Evolutionary conservation across 2,329 filamentous ascomycete species (phyloP).

Genomic region (Microdochium trichocladiopsis): DNA sequence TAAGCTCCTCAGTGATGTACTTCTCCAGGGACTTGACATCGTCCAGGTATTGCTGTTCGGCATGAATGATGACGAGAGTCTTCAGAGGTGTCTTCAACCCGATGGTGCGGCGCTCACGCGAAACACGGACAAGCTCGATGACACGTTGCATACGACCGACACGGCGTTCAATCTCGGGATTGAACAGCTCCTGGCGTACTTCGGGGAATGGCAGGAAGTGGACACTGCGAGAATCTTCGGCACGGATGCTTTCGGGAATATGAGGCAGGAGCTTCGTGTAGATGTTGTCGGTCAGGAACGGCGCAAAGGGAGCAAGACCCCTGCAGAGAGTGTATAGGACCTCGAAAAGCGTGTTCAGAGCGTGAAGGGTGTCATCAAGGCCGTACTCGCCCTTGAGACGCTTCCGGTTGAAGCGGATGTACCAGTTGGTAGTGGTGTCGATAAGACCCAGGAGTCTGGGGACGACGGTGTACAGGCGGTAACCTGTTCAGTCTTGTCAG

Average conservation of each 20-base stretch:
- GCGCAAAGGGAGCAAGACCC: constrained; percentile 87
- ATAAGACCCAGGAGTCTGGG: constrained; percentile 77
- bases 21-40: constrained; percentile 78
- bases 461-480: constrained; percentile 85
- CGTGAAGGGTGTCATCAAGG: constrained; percentile 78
- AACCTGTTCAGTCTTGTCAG: constrained; percentile 35
- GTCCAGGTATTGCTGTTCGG: constrained; percentile 73
- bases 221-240: constrained; percentile 73
- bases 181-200: constrained; percentile 81
- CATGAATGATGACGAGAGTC: constrained; percentile 82
- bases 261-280: constrained; percentile 77
- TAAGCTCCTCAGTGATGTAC: constrained; percentile 91
- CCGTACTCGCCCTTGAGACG: constrained; percentile 65
- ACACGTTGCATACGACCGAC: constrained; percentile 91
- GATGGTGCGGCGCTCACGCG: constrained; percentile 76
- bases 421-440: constrained; percentile 98
- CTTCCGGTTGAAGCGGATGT: constrained; percentile 88
- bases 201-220: constrained; percentile 91
- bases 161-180: constrained; percentile 76
- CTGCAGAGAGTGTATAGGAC: constrained; percentile 84
- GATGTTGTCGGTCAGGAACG: constrained; percentile 92
- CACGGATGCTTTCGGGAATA: constrained; percentile 65
- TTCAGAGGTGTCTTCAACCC: constrained; percentile 88
- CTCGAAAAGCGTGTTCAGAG: constrained; percentile 90
- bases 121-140: constrained; percentile 83